Base-by-base conservation (phyloP, 1,139 yeast species). In the Geotrichum europaeum region DNA sequence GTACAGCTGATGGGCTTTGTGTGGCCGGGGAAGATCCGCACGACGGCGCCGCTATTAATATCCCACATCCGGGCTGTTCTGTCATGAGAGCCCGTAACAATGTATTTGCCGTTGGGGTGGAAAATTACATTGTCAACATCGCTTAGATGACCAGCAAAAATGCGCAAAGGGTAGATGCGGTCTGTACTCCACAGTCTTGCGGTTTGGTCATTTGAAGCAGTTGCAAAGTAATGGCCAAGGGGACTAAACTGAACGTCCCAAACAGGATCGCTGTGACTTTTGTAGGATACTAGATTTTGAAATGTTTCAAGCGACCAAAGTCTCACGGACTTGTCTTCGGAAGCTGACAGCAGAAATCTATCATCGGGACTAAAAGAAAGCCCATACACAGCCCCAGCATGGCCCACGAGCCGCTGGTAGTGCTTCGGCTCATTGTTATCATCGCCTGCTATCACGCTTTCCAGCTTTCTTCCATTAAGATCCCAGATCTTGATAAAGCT, bases 11-110 rank as follows among this genome's bases (percentile, higher is more conserved):
- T 83, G 1, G 97, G 87, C 18, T 94, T 94, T 1, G 95, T 85
- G 69, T 94, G 98, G 1, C 98, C 98, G 74, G 90, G 84, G 72
- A 95, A 94, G n/a, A 94, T 85, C 65, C 99, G 83, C n/a, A 92
- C 97, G 54, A 96, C 85, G 66, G 84, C 86, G 49, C 99, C 99
- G 51, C 86, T 82, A 57, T 86, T 84, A 40, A 95, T 85, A 73
- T 95, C 99, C 99, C 99, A 95, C 97, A 95, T 91, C 66, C 99
- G 81, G 70, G 96, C 87, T 0, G 98, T 90, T 76, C 90, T 89
- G 75, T 95, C 99, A 63, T 92, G 84, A 4, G 97, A 90, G 1
- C 99, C 99, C 0, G 99, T 92, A 68, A 94, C 86, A 7, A 94
- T 86, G 71, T 95, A 94, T 57, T 92, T 87, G 25, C 97, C 91